Base-by-base conservation (phyloP, 2,329 filamentous ascomycete genomes). In the Colletotrichum kahawae region DNA sequence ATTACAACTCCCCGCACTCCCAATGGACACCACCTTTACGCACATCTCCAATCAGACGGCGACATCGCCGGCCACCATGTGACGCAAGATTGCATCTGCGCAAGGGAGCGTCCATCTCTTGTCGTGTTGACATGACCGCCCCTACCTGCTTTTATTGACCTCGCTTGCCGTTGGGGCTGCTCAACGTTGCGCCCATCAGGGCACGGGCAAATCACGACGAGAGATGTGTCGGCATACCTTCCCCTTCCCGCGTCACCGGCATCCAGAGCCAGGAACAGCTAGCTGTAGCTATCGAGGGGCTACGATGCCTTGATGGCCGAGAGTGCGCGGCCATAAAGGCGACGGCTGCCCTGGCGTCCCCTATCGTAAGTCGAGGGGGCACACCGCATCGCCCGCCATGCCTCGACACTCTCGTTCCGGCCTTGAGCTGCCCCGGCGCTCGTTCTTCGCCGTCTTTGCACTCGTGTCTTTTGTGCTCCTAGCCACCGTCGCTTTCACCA, bases 1-100 rank as follows among this genome's bases (percentile, higher is more conserved):
- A 66, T n/a, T 51, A 54, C 67, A 59, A 74, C 64, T 76, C 74
- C 74, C 74, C 74, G 74, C 74, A 74, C 43, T 60, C 57, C 48
- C 38, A 63, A 74, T 65, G 74, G 70, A 60, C 67, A 65, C 71
- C 70, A 76, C 70, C 64, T 18, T 51, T 5, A 56, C 18, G 13
- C 16, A 54, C 36, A 18, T 54, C 33, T 33, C 74, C 74, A 76
- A 76, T 76, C 74, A 76, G 64, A 43, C 34, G 13, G 7, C 70
- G 51, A 59, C 48, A 74, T 51, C 29, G 51, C 70, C 64, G 70
- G 70, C 24, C 65, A 71, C 74, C 74, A 76, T 74, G 70, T 76
- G 70, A 76, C 70, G 70, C 73, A 63, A 73, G 56, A 73, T 75
- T 68, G 64, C 73, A 73, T 62, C 70, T 65, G 36, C 33, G 57